These are phyloP conservation scores for Sclerotinia spermophila DNA, from an alignment of 2,329 filamentous ascomycete species.

Conservation along the genomic window DNA sequence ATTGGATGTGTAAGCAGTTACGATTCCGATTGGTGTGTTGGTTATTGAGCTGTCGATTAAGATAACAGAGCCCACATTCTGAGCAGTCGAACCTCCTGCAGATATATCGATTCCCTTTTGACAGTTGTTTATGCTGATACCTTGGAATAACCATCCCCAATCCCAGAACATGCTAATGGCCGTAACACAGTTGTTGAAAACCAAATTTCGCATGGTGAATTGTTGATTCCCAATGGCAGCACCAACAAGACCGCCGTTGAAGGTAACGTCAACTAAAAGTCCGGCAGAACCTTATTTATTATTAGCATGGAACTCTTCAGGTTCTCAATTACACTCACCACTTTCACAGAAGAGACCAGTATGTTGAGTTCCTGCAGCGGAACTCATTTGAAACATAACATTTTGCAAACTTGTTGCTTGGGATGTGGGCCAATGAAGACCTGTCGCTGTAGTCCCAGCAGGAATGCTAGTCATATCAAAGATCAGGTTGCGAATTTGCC, in stretches of 20 bases:
- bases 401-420: slow-evolving; percentile 60
- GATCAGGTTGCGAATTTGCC: slow-evolving; percentile 62
- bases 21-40: slow-evolving; percentile 48
- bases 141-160: slow-evolving; percentile 56
- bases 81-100: slow-evolving; percentile 41
- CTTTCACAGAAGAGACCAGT: slow-evolving; percentile 59
- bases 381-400: slow-evolving; percentile 56
- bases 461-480: slow-evolving; percentile 49
- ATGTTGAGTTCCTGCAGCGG: slow-evolving; percentile 45
- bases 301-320: slow-evolving; percentile 38
- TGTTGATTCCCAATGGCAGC: slow-evolving; percentile 63
- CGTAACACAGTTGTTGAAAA: slow-evolving; percentile 44
- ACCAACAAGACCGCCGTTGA: slow-evolving; percentile 58
- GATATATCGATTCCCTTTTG: slow-evolving; percentile 49
- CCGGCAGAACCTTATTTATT: slow-evolving; percentile 48
- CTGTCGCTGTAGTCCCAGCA: slow-evolving; percentile 34
- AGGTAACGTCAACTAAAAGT: slow-evolving; percentile 55
- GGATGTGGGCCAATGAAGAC: slow-evolving; percentile 52
- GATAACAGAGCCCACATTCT: slow-evolving; percentile 53
- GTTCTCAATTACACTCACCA: slow-evolving; percentile 23
- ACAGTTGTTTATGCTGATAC: slow-evolving; percentile 51
- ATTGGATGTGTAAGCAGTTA: slow-evolving; percentile 50
- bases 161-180: slow-evolving; percentile 57
- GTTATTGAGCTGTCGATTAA: slow-evolving; percentile 53
- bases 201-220: slow-evolving; percentile 55